These are phyloP conservation scores for Daldinia vernicosa DNA, from an alignment of 495 filamentous ascomycete species.

Conservation along the genomic window DNA sequence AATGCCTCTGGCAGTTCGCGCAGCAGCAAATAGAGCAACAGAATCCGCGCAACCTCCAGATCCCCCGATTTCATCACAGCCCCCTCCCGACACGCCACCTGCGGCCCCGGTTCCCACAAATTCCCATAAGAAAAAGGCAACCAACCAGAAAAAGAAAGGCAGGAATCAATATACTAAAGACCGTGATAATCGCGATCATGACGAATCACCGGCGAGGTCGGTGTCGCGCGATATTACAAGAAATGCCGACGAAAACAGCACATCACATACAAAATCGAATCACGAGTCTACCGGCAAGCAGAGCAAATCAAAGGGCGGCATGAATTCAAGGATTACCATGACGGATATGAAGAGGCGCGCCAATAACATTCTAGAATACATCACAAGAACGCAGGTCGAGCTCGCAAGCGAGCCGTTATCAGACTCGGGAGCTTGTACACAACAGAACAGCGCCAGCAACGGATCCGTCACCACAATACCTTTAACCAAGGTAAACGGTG, in stretches of 20 bases:
- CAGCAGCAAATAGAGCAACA: slow-evolving; percentile 45
- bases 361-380: slow-evolving; percentile 85
- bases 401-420: slow-evolving; percentile 65
- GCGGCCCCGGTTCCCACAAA: slow-evolving; percentile 52
- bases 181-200: slow-evolving; percentile 66
- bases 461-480: slow-evolving; percentile 29
- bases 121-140: slow-evolving; percentile 72
- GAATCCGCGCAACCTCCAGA: slow-evolving; percentile 47
- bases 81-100: slow-evolving; percentile 64
- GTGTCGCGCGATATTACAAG: slow-evolving; percentile 68
- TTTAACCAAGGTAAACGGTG: slow-evolving; percentile 49
- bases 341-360: slow-evolving; percentile 91
- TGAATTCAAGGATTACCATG: slow-evolving; percentile 78
- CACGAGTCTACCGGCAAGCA: slow-evolving; percentile 46
- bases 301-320: slow-evolving; percentile 52
- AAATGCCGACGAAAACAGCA: slow-evolving; percentile 52
- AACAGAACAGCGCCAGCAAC: slow-evolving; percentile 25
- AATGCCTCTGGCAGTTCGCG: slow-evolving; percentile 57
- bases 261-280: slow-evolving; percentile 35
- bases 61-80: slow-evolving; percentile 55
- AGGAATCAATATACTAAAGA: slow-evolving; percentile 90
- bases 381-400: slow-evolving; percentile 89
- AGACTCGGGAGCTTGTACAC: slow-evolving; percentile 24
- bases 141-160: slow-evolving; percentile 72
- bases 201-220: slow-evolving; percentile 71